Evolutionary conservation across 139 green algal genomes (phyloP).

Genomic region (Eudorina sp.): DNA sequence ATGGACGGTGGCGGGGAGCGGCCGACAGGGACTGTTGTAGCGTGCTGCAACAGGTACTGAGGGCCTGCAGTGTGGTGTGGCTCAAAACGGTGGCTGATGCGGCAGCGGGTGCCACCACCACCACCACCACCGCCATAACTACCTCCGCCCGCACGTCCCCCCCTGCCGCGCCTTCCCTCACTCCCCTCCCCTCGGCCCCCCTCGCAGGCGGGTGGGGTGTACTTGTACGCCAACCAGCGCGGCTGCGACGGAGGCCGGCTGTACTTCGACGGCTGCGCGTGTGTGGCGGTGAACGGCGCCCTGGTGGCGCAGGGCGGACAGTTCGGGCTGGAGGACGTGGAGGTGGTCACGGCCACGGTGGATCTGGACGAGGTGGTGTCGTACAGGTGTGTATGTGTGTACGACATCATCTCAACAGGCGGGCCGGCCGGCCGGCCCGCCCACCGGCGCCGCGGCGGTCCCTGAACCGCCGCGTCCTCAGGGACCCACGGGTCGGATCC

Average conservation of each 20-base stretch:
- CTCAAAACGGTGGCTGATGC: no score
- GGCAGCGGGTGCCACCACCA: not conserved
- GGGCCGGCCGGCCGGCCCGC: no score
- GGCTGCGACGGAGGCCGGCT: constrained; percentile 96
- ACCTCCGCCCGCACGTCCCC: not conserved
- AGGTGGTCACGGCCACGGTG: constrained; percentile 89
- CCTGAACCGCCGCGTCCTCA: no score
- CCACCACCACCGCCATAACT: not conserved
- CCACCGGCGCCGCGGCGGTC: no score
- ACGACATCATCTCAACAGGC: no score
- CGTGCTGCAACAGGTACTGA: no score
- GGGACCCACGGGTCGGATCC: no score
- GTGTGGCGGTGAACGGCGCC: constrained; percentile 91
- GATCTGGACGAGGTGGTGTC: constrained; percentile 94
- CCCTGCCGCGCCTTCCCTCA: not conserved
- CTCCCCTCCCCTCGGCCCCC: not conserved
- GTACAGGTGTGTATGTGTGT: constrained; percentile 64
- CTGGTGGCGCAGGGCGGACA: constrained; percentile 86
- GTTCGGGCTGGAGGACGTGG: constrained; percentile 73
- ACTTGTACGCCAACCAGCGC: constrained; percentile 98
- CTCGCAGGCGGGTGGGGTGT: constrained; percentile 92
- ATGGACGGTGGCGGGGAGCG: no score
- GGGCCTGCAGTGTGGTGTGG: no score
- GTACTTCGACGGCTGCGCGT: constrained; percentile 95
- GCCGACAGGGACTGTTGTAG: no score